A percentile compares a stretch with the other conserved stretches of the same genome.
phyloP scores from a whole-genome alignment of 1,284 basidiomycete genomes.

The Apiotrichum siamense region DNA sequence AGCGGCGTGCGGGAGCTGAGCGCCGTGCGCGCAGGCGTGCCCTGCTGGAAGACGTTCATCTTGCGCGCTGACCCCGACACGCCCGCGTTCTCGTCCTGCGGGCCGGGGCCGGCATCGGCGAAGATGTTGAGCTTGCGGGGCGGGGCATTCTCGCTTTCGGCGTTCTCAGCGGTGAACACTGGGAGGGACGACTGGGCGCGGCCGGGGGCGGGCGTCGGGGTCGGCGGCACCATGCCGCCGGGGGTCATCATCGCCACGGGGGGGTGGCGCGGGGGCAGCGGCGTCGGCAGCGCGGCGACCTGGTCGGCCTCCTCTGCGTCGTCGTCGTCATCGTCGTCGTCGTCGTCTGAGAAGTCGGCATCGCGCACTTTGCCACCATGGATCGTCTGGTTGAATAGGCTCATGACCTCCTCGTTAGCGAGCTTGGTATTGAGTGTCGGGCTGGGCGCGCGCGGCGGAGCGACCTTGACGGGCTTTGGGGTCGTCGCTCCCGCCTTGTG shows the following conservation, averaged over 20 bases:
- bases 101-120: constrained; percentile 24
- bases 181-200: constrained; percentile 5
- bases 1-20: constrained; percentile 25
- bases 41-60: constrained; percentile 41
- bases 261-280: constrained; percentile 29
- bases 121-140: constrained; percentile 28
- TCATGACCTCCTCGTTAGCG: constrained; percentile 85
- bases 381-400: constrained; percentile 79
- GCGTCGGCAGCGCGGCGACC: constrained; percentile 33
- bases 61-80: constrained; percentile 23
- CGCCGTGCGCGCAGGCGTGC: constrained; percentile 32
- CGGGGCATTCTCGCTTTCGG: constrained; percentile 17
- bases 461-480: constrained; percentile 27
- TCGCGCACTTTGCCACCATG: constrained; percentile 46
- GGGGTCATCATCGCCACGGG: constrained; percentile 35
- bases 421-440: constrained; percentile 83
- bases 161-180: too few relatives aligned
- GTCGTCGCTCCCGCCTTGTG: constrained; percentile 42
- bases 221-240: constrained; percentile 41
- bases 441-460: constrained; percentile 50
- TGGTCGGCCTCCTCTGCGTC: constrained; percentile 32
- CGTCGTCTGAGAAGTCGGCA: constrained; percentile 28
- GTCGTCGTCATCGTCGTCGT: constrained; percentile 46
- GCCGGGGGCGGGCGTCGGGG: constrained; percentile 40
- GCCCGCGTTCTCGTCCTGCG: constrained; percentile 39